phyloP scores from a whole-genome alignment of 306 rosid species.

The Dryas alaskensis region DNA sequence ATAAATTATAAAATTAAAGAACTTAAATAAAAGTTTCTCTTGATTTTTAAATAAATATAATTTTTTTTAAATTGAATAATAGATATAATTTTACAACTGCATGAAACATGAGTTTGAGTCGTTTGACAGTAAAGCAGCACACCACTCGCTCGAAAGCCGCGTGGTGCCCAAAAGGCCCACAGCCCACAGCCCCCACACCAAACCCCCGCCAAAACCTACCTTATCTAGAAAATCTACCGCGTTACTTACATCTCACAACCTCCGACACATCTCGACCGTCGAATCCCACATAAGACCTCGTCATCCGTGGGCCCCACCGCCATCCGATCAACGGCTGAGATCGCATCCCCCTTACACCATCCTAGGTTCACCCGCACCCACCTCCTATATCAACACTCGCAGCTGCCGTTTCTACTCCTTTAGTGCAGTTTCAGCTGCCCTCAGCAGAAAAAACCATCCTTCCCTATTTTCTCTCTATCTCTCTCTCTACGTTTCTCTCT shows the following conservation, averaged over 20 bases:
- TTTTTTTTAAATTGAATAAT: too few species aligned
- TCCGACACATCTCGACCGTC: constrained; percentile 10
- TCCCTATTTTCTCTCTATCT: not conserved
- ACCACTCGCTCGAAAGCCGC: not conserved
- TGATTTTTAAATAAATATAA: too few species aligned
- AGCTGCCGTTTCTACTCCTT: not conserved
- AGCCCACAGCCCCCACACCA: not conserved
- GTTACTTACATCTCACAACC: not conserved
- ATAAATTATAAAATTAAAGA: too few species aligned
- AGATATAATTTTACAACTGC: too few species aligned
- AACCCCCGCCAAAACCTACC: not conserved
- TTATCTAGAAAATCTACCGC: constrained; percentile 10
- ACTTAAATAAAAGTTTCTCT: too few species aligned
- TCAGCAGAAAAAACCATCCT: not conserved
- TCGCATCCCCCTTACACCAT: not conserved
- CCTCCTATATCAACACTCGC: constrained; percentile 26
- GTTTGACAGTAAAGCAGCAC: too few species aligned
- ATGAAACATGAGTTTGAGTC: too few species aligned
- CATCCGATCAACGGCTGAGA: constrained; percentile 14
- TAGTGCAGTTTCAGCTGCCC: constrained; percentile 44
- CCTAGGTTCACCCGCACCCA: constrained; percentile 49
- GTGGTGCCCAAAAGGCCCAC: not conserved
- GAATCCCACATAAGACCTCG: not conserved
- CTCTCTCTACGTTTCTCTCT: constrained; percentile 1
- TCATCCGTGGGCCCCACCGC: not conserved